Conservation (phyloP, 306 rosid genomes). For the Purshia tridentata region DNA sequence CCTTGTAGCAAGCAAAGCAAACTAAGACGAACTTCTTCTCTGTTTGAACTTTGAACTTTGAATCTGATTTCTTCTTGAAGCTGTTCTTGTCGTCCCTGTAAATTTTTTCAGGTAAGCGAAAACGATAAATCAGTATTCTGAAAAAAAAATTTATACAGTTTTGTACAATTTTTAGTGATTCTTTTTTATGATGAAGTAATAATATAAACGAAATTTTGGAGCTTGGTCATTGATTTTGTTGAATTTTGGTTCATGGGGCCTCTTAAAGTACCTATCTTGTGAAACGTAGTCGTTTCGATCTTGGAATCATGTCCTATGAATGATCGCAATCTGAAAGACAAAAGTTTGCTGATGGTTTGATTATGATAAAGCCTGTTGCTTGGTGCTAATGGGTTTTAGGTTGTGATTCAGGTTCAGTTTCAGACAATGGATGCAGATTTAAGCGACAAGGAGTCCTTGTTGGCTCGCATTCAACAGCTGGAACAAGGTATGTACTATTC, state of each 20-base stretch:
- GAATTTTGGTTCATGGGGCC: not conserved
- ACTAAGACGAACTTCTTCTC: not conserved
- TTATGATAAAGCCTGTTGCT: not conserved
- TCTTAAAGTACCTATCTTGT: constrained; percentile 4
- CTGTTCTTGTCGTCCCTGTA: not conserved
- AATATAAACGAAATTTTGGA: not conserved
- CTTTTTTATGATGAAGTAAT: too few relatives aligned
- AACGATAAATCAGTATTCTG: not conserved
- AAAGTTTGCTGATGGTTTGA: not conserved
- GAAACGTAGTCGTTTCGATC: not conserved
- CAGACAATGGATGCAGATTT: constrained; percentile 32
- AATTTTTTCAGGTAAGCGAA: constrained; percentile 4
- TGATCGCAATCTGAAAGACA: not conserved
- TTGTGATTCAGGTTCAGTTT: constrained; percentile 15
- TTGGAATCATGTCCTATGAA: not conserved
- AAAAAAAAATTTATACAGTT: not conserved
- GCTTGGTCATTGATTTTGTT: not conserved
- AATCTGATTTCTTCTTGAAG: not conserved
- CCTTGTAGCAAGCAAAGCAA: not conserved
- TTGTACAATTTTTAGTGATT: not conserved
- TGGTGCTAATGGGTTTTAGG: constrained; percentile 3
- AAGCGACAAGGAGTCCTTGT: constrained; percentile 38
- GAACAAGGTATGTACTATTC: constrained; percentile 57
- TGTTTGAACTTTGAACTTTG: not conserved
- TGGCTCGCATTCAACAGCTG: constrained; percentile 65